A percentile compares a stretch with the other conserved stretches of the same genome.
phyloP scores from a whole-genome alignment of 2,329 filamentous ascomycete genomes.

The Aspergillus latus region DNA sequence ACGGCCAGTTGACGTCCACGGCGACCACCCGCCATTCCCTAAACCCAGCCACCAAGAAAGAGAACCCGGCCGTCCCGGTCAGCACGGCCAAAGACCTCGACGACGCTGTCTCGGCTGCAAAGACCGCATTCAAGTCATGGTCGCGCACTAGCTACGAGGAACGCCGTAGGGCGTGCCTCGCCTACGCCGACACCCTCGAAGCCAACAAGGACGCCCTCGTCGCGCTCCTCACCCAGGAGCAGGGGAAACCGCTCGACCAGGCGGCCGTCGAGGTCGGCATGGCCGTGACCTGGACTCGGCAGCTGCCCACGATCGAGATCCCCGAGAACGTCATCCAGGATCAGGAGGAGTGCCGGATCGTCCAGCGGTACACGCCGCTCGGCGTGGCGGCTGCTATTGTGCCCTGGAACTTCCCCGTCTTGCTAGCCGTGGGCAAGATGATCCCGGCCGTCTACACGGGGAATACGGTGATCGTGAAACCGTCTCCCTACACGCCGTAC shows the following conservation, averaged over 20 bases:
- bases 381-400: constrained; percentile 55
- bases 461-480: constrained; percentile 56
- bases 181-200: constrained; percentile 38
- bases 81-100: constrained; percentile 52
- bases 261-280: constrained; percentile 28
- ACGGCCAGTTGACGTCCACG: constrained; percentile 50
- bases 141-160: constrained; percentile 36
- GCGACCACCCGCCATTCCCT: constrained; percentile 49
- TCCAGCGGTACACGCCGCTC: constrained; percentile 39
- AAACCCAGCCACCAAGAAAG: constrained; percentile 53
- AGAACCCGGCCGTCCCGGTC: constrained; percentile 54
- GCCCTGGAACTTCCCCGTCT: constrained; percentile 58
- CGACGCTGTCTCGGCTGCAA: constrained; percentile 50
- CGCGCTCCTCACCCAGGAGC: constrained; percentile 44
- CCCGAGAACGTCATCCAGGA: constrained; percentile 50
- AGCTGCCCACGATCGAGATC: constrained; percentile 14
- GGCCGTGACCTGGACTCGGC: constrained; percentile 26
- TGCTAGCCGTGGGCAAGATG: constrained; percentile 52
- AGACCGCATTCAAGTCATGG: constrained; percentile 52
- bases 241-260: constrained; percentile 41
- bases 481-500: constrained; percentile 55
- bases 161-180: constrained; percentile 32
- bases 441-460: constrained; percentile 52
- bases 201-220: constrained; percentile 37
- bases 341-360: constrained; percentile 38